phyloP scores from a whole-genome alignment of 768 basidiomycete species.

The Tylopilus subfusipes region DNA sequence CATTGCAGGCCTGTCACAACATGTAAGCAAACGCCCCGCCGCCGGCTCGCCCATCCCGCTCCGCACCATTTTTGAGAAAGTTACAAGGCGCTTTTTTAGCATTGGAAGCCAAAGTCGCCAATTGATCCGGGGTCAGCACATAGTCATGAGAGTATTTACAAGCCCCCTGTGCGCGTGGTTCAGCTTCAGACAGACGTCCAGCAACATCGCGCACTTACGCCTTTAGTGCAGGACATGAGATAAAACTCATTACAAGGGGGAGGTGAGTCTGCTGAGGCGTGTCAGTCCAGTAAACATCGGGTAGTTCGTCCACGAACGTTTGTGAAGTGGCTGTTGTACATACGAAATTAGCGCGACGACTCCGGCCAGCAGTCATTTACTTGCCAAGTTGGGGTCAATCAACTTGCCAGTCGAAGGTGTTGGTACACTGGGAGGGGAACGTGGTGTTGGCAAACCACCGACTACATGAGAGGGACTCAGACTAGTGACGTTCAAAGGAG shows the following conservation, averaged over 20 bases:
- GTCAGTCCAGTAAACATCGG: conserved; percentile 1
- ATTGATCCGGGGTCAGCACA: conserved; percentile 64
- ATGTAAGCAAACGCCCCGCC: conserved; percentile 4
- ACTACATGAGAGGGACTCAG: conserved; percentile 43
- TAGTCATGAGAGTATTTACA: conserved; percentile 89
- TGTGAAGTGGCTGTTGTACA: conserved; percentile 61
- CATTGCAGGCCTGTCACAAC: conserved; percentile 55
- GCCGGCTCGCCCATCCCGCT: not conserved
- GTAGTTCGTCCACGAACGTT: conserved; percentile 48
- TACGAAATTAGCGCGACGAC: conserved; percentile 6
- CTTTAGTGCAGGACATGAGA: conserved; percentile 79
- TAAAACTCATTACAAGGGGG: conserved; percentile 86
- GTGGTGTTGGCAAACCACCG: conserved; percentile 65
- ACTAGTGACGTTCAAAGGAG: conserved; percentile 44
- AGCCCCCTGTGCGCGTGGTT: conserved; percentile 39
- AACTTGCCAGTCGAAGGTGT: conserved; percentile 27
- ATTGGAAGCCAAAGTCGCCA: conserved; percentile 65
- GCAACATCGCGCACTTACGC: conserved; percentile 39
- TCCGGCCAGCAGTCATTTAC: conserved; percentile 13
- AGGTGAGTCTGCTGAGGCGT: conserved; percentile 55
- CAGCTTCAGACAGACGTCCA: conserved; percentile 14
- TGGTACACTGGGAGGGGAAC: conserved; percentile 48
- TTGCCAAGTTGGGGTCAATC: conserved; percentile 65
- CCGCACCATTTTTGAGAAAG: conserved; percentile 71
- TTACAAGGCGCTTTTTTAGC: conserved; percentile 87